Evolutionary conservation across 139 green algal species (phyloP).

Genomic region (Asterochloris erici): DNA sequence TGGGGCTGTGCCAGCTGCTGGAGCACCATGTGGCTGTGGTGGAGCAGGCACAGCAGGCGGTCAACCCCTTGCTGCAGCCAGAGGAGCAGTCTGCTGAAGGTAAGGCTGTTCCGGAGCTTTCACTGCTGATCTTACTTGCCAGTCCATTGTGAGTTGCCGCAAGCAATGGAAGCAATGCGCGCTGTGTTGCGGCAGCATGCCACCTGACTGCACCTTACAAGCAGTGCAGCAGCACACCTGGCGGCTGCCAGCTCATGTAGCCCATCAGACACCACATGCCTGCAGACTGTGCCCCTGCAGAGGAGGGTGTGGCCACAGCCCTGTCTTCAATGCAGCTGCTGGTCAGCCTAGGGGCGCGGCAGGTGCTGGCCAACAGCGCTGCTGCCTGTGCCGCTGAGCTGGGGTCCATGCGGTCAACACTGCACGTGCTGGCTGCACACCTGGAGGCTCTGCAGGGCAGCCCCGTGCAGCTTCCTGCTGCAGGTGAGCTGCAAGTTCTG

Average conservation of each 20-base stretch:
- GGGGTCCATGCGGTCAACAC: conserved; percentile 19
- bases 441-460: conserved; percentile 4
- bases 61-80: conserved; percentile 1
- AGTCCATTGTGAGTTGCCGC: too few species aligned
- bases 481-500: not conserved
- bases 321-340: not conserved
- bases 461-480: too few species aligned
- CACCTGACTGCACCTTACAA: too few species aligned
- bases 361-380: conserved; percentile 9
- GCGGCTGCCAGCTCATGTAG: not conserved
- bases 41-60: not conserved
- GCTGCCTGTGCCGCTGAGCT: conserved; percentile 26
- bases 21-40: conserved; percentile 26
- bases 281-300: not conserved
- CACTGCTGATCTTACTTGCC: too few species aligned
- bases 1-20: conserved; percentile 30
- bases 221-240: too few species aligned
- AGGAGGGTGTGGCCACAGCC: not conserved
- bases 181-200: too few species aligned
- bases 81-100: not conserved
- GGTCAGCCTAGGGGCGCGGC: not conserved
- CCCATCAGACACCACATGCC: not conserved
- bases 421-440: conserved; percentile 19
- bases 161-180: too few species aligned
- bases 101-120: too few species aligned